These are phyloP conservation scores for Sarcodon aspratus DNA, from an alignment of 768 basidiomycete species.

Conservation along the genomic window DNA sequence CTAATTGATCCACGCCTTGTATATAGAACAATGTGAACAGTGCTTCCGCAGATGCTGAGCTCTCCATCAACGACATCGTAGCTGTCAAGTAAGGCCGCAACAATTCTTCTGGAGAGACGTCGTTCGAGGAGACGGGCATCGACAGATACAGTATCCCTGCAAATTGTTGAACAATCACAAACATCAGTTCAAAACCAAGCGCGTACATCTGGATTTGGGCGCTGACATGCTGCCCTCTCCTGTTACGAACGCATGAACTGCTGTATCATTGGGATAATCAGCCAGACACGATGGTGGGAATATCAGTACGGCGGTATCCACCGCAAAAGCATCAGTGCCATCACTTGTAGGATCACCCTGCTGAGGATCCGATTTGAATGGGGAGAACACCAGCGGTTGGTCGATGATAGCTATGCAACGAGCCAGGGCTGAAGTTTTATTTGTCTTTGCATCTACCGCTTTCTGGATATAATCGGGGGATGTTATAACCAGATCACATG, in stretches of 20 bases:
- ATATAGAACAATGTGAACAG: conserved; percentile 48
- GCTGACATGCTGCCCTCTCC: conserved; percentile 69
- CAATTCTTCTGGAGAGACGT: conserved; percentile 25
- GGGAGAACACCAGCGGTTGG: conserved; percentile 21
- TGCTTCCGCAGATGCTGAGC: conserved; percentile 17
- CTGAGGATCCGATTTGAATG: conserved; percentile 14
- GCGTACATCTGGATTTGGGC: conserved; percentile 64
- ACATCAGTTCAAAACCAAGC: neutral
- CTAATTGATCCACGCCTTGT: conserved; percentile 21
- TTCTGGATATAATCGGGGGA: conserved; percentile 22
- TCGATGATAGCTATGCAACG: conserved; percentile 43
- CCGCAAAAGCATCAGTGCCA: conserved; percentile 8
- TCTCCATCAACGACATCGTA: conserved; percentile 20
- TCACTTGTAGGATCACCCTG: conserved; percentile 10
- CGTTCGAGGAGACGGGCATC: conserved; percentile 25
- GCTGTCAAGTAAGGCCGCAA: conserved; percentile 49
- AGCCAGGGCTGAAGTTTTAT: conserved; percentile 19
- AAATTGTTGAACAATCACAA: neutral
- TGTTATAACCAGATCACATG: conserved; percentile 43
- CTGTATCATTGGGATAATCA: conserved; percentile 31
- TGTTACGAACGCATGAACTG: conserved; percentile 49
- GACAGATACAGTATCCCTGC: conserved; percentile 52
- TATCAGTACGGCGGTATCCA: conserved; percentile 61
- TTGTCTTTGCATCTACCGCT: conserved; percentile 2
- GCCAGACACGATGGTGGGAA: conserved; percentile 59